Base-by-base conservation (phyloP, 495 filamentous ascomycete genomes). In the Talaromyces wortmannii region DNA sequence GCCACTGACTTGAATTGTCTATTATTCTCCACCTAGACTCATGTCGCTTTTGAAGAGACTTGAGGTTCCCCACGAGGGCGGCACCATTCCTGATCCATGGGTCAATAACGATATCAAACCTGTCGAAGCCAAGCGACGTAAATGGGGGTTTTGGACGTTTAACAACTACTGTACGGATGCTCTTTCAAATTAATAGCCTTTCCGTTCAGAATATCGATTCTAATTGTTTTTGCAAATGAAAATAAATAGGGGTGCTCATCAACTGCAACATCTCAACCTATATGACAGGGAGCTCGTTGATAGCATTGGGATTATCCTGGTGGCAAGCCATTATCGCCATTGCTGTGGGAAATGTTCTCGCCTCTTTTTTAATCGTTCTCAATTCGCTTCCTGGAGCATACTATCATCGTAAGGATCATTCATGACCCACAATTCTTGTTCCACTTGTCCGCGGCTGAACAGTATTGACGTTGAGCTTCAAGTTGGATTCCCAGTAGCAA, bases 81-180 rank as follows among this genome's bases (percentile, higher is more conserved):
- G 57, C 23, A 50, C 45, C 8, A 16, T 50, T 2, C 55, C 62
- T 15, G 52, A 59, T 29, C 54, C 59, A 49, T 66, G 63, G 63
- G 56, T 66, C 32, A 66, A 66, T 46, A 59, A 66, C 47, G 63
- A 66, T 45, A 66, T 66, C 43, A 63, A 66, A 50, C 63, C 63
- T 42, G 57, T 66, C 13, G 63, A 66, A 42, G 32, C 52, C 5
- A 52, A 32, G n/a, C 56, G 63, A 11, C 57, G 63, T 5, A 63
- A 55, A 10, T 66, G 63, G 63, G 56, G 40, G 8, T 60, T 61
- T 23, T 66, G 63, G 63, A 66, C 63, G 0, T 66, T 59, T 29
- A 61, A 66, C 36, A 60, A 66, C 32, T 61, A 57, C 48, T 63
- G 63, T 66, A 51, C 12, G 59, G 10, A n/a, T 6, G 33, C 12